Evolutionary conservation across 805 yeast species (phyloP).

Genomic region (Candida krabiensis): DNA sequence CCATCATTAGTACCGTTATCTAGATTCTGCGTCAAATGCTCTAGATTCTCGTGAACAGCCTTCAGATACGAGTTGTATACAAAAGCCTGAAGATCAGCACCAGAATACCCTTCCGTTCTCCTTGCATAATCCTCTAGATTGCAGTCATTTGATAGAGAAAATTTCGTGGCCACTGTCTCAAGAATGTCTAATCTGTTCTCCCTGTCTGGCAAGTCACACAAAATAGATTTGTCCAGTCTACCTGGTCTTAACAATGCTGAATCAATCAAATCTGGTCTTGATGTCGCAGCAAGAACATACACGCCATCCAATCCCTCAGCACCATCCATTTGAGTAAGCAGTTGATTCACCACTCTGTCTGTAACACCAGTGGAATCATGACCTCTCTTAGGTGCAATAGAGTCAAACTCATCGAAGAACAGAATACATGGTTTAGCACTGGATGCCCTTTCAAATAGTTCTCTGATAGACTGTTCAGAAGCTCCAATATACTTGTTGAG

Average conservation of each 20-base stretch:
- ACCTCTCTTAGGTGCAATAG: constrained; percentile 97
- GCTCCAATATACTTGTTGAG: constrained; percentile 96
- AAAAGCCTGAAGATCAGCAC: constrained; percentile 93
- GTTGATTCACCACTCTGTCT: constrained; percentile 94
- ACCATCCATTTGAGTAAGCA: constrained; percentile 98
- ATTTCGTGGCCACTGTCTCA: constrained; percentile 55
- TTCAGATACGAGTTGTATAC: constrained; percentile 88
- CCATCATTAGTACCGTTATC: constrained; percentile 11
- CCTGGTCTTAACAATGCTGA: constrained; percentile 95
- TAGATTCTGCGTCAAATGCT: constrained; percentile 38
- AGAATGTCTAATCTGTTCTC: constrained; percentile 77
- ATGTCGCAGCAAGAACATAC: constrained; percentile 93
- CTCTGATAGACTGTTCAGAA: constrained; percentile 91
- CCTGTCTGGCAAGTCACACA: constrained; percentile 81
- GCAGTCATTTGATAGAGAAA: constrained; percentile 56
- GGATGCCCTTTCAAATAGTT: constrained; percentile 89
- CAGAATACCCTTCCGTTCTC: constrained; percentile 75
- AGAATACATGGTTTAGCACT: constrained; percentile 92
- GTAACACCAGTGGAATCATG: constrained; percentile 98
- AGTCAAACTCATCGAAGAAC: constrained; percentile 94
- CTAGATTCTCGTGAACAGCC: constrained; percentile 74
- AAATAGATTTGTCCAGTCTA: constrained; percentile 85
- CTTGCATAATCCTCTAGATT: constrained; percentile 54
- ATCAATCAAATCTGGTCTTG: constrained; percentile 94
- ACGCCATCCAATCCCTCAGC: constrained; percentile 98